Evolutionary conservation across 139 green algal genomes (phyloP).

Genomic region (Haematococcus sp.): DNA sequence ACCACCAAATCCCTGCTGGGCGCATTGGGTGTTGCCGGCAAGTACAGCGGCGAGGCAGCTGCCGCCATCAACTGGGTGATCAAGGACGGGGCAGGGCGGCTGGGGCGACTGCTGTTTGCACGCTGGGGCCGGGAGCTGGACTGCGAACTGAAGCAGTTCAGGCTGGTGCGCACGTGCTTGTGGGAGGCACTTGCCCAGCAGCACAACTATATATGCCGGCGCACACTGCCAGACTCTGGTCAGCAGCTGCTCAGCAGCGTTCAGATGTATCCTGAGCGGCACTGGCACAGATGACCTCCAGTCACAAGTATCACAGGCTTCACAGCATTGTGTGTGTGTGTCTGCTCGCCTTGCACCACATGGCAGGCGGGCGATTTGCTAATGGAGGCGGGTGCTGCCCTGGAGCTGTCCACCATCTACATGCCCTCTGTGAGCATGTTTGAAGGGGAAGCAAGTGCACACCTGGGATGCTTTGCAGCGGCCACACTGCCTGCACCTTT

Average conservation of each 20-base stretch:
- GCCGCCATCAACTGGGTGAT: constrained; percentile 89
- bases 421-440: too few species aligned
- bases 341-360: too few species aligned
- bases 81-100: constrained; percentile 75
- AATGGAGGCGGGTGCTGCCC: constrained; percentile 57
- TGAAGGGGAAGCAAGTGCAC: too few species aligned
- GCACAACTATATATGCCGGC: neutral
- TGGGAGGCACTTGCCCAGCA: too few species aligned
- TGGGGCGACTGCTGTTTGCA: constrained; percentile 86
- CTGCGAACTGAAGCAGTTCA: constrained; percentile 89
- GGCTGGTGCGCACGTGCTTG: constrained; percentile 57
- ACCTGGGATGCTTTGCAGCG: too few species aligned
- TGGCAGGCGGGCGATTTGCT: constrained; percentile 48
- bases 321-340: neutral
- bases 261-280: too few species aligned
- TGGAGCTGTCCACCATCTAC: constrained; percentile 78
- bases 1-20: constrained; percentile 74
- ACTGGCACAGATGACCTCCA: too few species aligned
- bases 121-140: constrained; percentile 81
- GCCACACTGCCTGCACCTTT: too few species aligned
- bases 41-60: constrained; percentile 48
- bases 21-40: constrained; percentile 60
- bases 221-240: neutral
- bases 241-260: neutral
- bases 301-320: too few species aligned